A percentile compares a stretch with the other conserved stretches of the same genome.
Evolutionary conservation across 441 rosid genomes (phyloP).

Genomic region (Croton laevigatus): DNA sequence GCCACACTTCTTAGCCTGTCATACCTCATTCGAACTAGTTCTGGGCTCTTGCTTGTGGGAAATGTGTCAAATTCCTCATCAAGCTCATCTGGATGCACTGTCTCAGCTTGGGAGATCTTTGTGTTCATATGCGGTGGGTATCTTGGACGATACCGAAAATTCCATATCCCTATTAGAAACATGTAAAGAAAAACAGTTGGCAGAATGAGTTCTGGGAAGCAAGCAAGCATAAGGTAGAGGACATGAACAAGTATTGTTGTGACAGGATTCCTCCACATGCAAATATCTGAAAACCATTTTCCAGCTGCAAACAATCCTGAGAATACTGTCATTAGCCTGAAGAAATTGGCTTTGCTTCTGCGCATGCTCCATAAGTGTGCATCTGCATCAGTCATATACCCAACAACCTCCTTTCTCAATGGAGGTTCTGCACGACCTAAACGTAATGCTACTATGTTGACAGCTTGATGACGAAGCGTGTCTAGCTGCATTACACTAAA

Average conservation of each 20-base stretch:
- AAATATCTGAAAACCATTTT: conserved; percentile 74
- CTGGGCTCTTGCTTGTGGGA: conserved; percentile 71
- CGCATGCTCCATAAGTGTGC: conserved; percentile 96
- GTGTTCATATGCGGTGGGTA: conserved; percentile 96
- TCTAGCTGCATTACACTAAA: conserved; percentile 79
- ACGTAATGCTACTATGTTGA: conserved; percentile 74
- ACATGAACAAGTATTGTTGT: conserved; percentile 87
- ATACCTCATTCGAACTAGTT: conserved; percentile 78
- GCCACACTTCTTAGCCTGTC: conserved; percentile 87
- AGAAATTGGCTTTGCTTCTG: conserved; percentile 86
- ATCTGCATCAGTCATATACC: conserved; percentile 88
- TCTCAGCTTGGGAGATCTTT: conserved; percentile 86
- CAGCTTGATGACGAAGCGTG: conserved; percentile 88
- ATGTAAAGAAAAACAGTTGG: conserved; percentile 89
- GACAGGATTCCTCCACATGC: conserved; percentile 82
- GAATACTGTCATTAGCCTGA: conserved; percentile 79
- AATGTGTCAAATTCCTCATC: conserved; percentile 94
- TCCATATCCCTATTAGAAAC: conserved; percentile 91
- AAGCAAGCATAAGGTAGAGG: conserved; percentile 79
- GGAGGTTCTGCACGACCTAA: conserved; percentile 94
- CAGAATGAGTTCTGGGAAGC: conserved; percentile 82
- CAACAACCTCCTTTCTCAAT: conserved; percentile 78
- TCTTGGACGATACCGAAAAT: conserved; percentile 82
- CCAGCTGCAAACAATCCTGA: conserved; percentile 69
- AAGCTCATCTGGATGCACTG: conserved; percentile 80